Percentiles rank a stretch among this genome's conserved stretches.
These are phyloP conservation scores for Brassica nigra DNA, from an alignment of 345 rosid species.

Conservation along the genomic window DNA sequence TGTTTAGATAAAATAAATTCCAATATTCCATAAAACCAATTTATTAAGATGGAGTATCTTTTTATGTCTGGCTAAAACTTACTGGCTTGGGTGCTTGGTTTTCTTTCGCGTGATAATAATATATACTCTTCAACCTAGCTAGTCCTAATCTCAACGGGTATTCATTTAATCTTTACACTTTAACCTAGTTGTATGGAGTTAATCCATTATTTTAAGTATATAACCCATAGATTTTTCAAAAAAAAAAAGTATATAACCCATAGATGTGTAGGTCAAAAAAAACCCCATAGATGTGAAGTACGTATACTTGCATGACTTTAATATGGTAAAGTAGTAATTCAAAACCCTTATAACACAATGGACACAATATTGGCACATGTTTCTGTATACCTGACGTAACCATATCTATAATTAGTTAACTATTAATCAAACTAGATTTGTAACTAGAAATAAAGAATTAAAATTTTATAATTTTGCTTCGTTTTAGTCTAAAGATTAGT, in stretches of 20 bases:
- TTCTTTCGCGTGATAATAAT: slow-evolving; percentile 2
- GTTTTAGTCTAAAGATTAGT: neutral
- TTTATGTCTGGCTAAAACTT: neutral
- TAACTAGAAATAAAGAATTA: neutral
- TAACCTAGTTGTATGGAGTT: neutral
- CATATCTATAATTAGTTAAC: neutral
- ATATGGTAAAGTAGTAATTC: neutral
- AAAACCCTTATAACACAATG: slow-evolving; percentile 1
- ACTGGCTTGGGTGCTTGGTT: slow-evolving; percentile 9
- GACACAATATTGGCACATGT: neutral
- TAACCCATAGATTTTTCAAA: neutral
- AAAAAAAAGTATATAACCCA: neutral
- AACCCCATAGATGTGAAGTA: neutral
- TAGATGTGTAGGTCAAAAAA: too few relatives aligned
- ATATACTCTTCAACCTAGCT: neutral
- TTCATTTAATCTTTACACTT: neutral
- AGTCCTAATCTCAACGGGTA: slow-evolving; percentile 17
- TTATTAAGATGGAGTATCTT: neutral
- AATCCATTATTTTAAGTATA: neutral
- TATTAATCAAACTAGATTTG: neutral
- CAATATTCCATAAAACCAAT: neutral
- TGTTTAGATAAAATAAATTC: neutral
- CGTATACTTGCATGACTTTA: slow-evolving; percentile 8
- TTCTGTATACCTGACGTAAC: neutral
- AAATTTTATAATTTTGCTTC: neutral